Percentiles rank a stretch among this genome's conserved stretches.
Conservation (phyloP, 257 asterid genomes). For the Cynanchum wilfordii region DNA sequence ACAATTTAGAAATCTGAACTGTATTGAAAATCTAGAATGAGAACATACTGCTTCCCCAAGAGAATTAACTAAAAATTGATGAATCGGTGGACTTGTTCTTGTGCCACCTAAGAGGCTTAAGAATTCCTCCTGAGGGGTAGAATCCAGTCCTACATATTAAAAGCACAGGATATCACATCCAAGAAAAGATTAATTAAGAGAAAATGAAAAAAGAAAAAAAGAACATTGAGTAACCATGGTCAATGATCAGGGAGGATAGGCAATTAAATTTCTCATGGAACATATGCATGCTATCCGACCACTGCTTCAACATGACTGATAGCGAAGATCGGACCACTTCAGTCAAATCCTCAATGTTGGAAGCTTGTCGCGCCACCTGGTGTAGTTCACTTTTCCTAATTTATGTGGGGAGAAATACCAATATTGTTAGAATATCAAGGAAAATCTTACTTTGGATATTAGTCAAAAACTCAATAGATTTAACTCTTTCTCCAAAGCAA, state of each 20-base stretch:
- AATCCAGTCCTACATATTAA: slow-evolving; percentile 60
- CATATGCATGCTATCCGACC: slow-evolving; percentile 81
- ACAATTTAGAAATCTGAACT: not conserved
- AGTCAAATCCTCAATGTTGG: slow-evolving; percentile 78
- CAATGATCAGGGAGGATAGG: slow-evolving; percentile 64
- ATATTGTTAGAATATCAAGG: slow-evolving; percentile 1
- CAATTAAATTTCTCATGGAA: slow-evolving; percentile 72
- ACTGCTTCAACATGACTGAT: slow-evolving; percentile 81
- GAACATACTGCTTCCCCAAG: slow-evolving; percentile 91
- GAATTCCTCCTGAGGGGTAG: slow-evolving; percentile 90
- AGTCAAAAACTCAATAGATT: not conserved
- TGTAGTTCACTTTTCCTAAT: slow-evolving; percentile 87
- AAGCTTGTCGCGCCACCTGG: slow-evolving; percentile 96
- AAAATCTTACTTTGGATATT: not conserved
- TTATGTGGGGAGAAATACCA: slow-evolving; percentile 13
- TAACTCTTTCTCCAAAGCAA: slow-evolving; percentile 4
- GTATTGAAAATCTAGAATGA: slow-evolving; percentile 13
- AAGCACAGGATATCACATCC: slow-evolving; percentile 19
- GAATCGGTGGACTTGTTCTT: slow-evolving; percentile 92
- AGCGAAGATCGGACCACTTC: slow-evolving; percentile 71
- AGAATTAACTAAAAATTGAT: slow-evolving; percentile 87
- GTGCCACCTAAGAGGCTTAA: slow-evolving; percentile 92
- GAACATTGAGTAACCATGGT: slow-evolving; percentile 62
- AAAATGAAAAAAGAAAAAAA: slow-evolving; percentile 8
- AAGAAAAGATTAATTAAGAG: slow-evolving; percentile 16